These are phyloP conservation scores for Vigna reflexopilosa DNA, from an alignment of 306 rosid species.

Conservation along the genomic window DNA sequence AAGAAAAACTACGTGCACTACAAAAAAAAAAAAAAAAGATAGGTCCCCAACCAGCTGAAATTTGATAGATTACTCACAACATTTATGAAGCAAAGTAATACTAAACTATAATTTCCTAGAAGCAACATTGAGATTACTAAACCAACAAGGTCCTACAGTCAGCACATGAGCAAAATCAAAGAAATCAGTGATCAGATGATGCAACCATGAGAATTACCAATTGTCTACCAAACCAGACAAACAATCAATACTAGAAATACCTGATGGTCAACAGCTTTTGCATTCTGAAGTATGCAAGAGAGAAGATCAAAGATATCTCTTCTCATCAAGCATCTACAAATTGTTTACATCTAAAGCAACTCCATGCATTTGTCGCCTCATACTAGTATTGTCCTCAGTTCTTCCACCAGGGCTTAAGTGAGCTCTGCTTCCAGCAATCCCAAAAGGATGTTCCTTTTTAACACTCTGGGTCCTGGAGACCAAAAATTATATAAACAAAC, in stretches of 20 bases:
- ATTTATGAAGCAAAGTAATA: slow-evolving; percentile 86
- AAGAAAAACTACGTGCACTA: too few relatives aligned
- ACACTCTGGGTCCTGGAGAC: slow-evolving; percentile 52
- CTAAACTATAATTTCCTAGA: slow-evolving; percentile 97
- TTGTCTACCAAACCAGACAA: slow-evolving; percentile 30
- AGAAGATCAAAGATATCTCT: slow-evolving; percentile 83
- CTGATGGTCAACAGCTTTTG: slow-evolving; percentile 99
- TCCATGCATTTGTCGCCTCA: slow-evolving; percentile 66
- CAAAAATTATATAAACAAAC: slow-evolving; percentile 26
- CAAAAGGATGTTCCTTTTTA: slow-evolving; percentile 54
- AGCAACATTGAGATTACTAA: slow-evolving; percentile 95
- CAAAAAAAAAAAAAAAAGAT: too few relatives aligned
- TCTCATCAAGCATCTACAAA: slow-evolving; percentile 80
- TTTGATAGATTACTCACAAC: slow-evolving; percentile 65
- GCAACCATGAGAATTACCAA: slow-evolving; percentile 8
- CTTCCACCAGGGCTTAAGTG: slow-evolving; percentile 53
- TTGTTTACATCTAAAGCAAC: slow-evolving; percentile 70
- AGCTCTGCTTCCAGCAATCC: slow-evolving; percentile 53
- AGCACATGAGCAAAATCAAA: slow-evolving; percentile 3
- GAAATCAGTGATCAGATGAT: slow-evolving; percentile 33
- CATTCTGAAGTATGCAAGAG: slow-evolving; percentile 84
- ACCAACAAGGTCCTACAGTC: slow-evolving; percentile 98
- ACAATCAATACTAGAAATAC: slow-evolving; percentile 56
- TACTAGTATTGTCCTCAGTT: slow-evolving; percentile 49
- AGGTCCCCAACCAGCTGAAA: too few relatives aligned